A percentile compares a stretch with the other conserved stretches of the same genome.
These are phyloP conservation scores for Sanguinoderma infundibulare DNA, from an alignment of 1,284 basidiomycete genomes.

Conservation along the genomic window DNA sequence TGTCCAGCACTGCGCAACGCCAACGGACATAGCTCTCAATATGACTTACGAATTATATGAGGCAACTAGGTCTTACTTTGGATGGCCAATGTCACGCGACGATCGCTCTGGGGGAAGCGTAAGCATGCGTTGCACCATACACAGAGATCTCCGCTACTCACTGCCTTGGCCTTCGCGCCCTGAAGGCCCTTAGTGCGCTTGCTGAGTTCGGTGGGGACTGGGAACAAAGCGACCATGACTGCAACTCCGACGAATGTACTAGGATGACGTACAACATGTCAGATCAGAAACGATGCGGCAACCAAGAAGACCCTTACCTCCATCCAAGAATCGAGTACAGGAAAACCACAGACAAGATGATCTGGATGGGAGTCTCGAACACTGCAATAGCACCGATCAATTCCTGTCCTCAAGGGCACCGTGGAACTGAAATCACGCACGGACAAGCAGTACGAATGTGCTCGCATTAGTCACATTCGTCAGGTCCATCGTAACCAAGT, in stretches of 20 bases:
- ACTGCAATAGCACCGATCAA: constrained; percentile 28
- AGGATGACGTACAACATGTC: constrained; percentile 9
- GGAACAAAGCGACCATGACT: constrained; percentile 52
- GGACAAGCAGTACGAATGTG: constrained; percentile 34
- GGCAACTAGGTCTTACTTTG: constrained; percentile 3
- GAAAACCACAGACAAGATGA: constrained; percentile 45
- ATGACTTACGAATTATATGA: neutral
- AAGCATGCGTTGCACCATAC: constrained; percentile 21
- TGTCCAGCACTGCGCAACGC: constrained; percentile 6
- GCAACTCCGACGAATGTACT: constrained; percentile 52
- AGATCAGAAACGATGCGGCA: neutral
- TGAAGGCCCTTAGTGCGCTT: constrained; percentile 21
- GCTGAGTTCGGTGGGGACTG: constrained; percentile 44
- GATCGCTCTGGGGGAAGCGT: constrained; percentile 6
- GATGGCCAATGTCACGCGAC: constrained; percentile 3
- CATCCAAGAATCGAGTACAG: constrained; percentile 49
- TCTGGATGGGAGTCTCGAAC: constrained; percentile 36
- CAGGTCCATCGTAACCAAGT: constrained; percentile 41
- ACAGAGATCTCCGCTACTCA: constrained; percentile 22
- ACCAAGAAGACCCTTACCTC: constrained; percentile 33
- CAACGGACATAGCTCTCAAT: neutral
- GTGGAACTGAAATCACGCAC: constrained; percentile 19
- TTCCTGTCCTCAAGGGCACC: neutral
- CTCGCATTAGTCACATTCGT: constrained; percentile 35
- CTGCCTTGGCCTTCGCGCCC: constrained; percentile 13